Evolutionary conservation across 495 filamentous ascomycete species (phyloP).

Genomic region (Aspergillus avenaceus): DNA sequence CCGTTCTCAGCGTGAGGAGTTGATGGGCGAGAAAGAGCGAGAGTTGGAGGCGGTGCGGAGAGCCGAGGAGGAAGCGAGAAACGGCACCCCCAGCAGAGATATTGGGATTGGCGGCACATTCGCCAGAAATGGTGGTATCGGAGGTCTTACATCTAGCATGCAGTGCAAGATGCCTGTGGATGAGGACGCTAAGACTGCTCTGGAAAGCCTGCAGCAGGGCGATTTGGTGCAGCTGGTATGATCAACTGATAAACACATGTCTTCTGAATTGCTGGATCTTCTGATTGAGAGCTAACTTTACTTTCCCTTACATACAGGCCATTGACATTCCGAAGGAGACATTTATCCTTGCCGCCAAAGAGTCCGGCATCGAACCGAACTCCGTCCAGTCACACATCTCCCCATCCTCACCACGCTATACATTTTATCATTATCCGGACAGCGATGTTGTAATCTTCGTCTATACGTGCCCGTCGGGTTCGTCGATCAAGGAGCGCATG

Average conservation of each 20-base stretch:
- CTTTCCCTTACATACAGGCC: conserved; percentile 25
- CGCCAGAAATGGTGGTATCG: conserved; percentile 36
- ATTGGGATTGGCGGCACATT: conserved; percentile 59
- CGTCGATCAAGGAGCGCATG: conserved; percentile 91
- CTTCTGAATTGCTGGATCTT: background rate
- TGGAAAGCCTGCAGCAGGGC: conserved; percentile 54
- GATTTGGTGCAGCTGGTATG: conserved; percentile 78
- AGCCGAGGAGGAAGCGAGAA: conserved; percentile 73
- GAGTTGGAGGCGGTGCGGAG: conserved; percentile 70
- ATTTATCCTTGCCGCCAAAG: conserved; percentile 63
- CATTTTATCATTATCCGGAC: conserved; percentile 74
- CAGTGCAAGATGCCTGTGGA: conserved; percentile 62
- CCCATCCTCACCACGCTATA: conserved; percentile 79
- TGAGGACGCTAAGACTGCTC: conserved; percentile 61
- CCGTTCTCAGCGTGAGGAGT: conserved; percentile 46
- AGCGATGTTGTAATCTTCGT: conserved; percentile 78
- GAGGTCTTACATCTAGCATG: conserved; percentile 48
- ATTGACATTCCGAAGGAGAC: conserved; percentile 70
- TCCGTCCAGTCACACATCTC: conserved; percentile 63
- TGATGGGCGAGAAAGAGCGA: conserved; percentile 86
- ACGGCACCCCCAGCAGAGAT: conserved; percentile 60
- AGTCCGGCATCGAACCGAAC: conserved; percentile 45
- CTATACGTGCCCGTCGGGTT: conserved; percentile 80
- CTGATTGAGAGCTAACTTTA: conserved; percentile 24
- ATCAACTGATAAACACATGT: conserved; percentile 9